Percentiles rank a stretch among this genome's conserved stretches.
phyloP scores from a whole-genome alignment of 2,329 filamentous ascomycete species.

The Orbilia ellipsospora region DNA sequence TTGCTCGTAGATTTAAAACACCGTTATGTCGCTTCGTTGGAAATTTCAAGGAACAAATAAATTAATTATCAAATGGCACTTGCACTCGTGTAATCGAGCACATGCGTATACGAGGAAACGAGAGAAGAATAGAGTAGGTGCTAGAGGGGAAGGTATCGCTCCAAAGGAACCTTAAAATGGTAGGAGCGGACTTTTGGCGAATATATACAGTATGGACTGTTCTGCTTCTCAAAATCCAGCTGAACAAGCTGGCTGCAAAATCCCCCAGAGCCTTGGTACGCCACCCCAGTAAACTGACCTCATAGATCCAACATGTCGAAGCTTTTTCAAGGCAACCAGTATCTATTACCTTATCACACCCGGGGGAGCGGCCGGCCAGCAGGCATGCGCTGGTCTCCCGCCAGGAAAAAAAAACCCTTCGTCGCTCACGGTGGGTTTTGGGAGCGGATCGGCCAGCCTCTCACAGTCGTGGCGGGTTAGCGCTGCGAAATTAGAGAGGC shows the following conservation, averaged over 20 bases:
- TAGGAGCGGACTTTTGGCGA: conserved; percentile 43
- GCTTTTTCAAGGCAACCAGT: conserved; percentile 26
- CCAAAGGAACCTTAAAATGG: conserved; percentile 35
- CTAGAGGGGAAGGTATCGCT: conserved; percentile 8
- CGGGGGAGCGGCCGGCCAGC: conserved; percentile 12
- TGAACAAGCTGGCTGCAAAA: not conserved
- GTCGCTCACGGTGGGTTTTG: conserved; percentile 30
- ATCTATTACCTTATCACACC: conserved; percentile 4
- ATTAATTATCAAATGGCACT: too few relatives aligned
- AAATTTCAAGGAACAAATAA: too few relatives aligned
- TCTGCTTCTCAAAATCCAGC: not conserved
- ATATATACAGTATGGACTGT: conserved; percentile 27
- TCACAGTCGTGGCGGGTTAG: conserved; percentile 47
- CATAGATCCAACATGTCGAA: conserved; percentile 9
- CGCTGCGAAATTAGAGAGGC: conserved; percentile 48
- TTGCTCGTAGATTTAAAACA: not conserved
- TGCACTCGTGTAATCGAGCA: too few relatives aligned
- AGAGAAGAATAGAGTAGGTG: not conserved
- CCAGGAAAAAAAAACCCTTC: conserved; percentile 16
- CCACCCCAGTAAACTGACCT: conserved; percentile 32
- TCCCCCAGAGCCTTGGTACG: conserved; percentile 2
- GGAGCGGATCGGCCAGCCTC: conserved; percentile 30
- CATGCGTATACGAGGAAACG: conserved; percentile 2
- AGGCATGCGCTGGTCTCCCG: not conserved
- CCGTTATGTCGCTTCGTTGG: not conserved